Percentiles rank a stretch among this genome's conserved stretches.
These are phyloP conservation scores for Xylaria sp. DNA, from an alignment of 2,329 filamentous ascomycete genomes.

Conservation along the genomic window DNA sequence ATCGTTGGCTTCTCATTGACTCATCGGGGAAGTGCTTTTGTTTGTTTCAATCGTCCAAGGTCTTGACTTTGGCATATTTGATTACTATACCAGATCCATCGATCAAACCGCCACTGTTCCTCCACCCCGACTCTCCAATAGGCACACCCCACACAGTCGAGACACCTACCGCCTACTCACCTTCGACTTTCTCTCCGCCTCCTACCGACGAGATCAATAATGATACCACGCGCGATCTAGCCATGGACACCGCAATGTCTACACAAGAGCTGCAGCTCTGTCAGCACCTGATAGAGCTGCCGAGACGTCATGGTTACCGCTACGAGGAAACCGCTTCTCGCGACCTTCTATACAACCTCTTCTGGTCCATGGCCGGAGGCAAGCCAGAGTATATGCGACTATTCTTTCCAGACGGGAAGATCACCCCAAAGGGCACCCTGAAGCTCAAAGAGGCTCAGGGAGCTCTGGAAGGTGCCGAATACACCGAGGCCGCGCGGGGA, in stretches of 20 bases:
- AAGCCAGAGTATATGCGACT: constrained; percentile 73
- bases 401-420: constrained; percentile 79
- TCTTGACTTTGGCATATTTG: neutral
- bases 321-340: constrained; percentile 73
- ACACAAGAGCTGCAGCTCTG: constrained; percentile 82
- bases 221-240: constrained; percentile 24
- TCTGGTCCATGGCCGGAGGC: constrained; percentile 81
- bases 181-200: neutral
- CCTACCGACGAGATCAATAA: constrained; percentile 11
- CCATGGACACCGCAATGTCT: constrained; percentile 59
- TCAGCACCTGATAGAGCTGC: constrained; percentile 77
- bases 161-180: neutral
- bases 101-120: neutral
- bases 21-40: constrained; percentile 2
- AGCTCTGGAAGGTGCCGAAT: constrained; percentile 91
- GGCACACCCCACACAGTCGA: neutral
- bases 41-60: constrained; percentile 21
- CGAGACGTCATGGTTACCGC: constrained; percentile 71
- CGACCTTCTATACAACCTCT: constrained; percentile 77
- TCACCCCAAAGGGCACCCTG: constrained; percentile 62
- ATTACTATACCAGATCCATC: neutral
- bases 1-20: neutral
- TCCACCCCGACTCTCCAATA: neutral
- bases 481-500: constrained; percentile 86
- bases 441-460: constrained; percentile 87